phyloP scores from a whole-genome alignment of 768 basidiomycete species.

The Psilocybe cyanescens region DNA sequence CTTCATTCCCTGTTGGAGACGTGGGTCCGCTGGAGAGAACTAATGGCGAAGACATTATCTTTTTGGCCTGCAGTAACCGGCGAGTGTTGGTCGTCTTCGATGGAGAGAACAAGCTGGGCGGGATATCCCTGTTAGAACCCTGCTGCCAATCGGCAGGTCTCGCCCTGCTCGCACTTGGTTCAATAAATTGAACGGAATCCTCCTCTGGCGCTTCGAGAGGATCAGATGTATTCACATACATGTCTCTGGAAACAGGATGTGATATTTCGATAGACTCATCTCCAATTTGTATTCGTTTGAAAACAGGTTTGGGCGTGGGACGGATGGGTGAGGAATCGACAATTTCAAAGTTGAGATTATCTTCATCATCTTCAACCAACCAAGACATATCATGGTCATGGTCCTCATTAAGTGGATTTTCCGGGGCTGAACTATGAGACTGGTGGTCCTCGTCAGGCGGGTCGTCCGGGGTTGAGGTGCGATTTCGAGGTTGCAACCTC shows the following conservation, averaged over 20 bases:
- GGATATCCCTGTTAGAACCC: background rate
- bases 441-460: conserved; percentile 2
- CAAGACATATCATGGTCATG: conserved; percentile 56
- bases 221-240: conserved; percentile 15
- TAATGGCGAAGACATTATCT: conserved; percentile 5
- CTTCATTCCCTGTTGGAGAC: conserved; percentile 11
- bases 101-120: conserved; percentile 11
- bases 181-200: conserved; percentile 25
- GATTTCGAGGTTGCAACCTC: background rate
- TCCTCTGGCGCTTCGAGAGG: conserved; percentile 16
- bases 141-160: background rate
- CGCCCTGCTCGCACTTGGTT: conserved; percentile 2
- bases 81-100: conserved; percentile 9
- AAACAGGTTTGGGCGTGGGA: conserved; percentile 3
- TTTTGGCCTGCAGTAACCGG: background rate
- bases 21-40: conserved; percentile 15
- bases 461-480: background rate
- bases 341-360: conserved; percentile 56
- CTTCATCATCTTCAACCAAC: conserved; percentile 69
- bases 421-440: background rate
- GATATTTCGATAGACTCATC: conserved; percentile 33
- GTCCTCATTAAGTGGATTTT: conserved; percentile 1
- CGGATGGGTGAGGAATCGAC: conserved; percentile 52
- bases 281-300: conserved; percentile 17
- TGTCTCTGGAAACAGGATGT: conserved; percentile 9